These are phyloP conservation scores for Prunus dulcis DNA, from an alignment of 306 rosid species.

Conservation along the genomic window DNA sequence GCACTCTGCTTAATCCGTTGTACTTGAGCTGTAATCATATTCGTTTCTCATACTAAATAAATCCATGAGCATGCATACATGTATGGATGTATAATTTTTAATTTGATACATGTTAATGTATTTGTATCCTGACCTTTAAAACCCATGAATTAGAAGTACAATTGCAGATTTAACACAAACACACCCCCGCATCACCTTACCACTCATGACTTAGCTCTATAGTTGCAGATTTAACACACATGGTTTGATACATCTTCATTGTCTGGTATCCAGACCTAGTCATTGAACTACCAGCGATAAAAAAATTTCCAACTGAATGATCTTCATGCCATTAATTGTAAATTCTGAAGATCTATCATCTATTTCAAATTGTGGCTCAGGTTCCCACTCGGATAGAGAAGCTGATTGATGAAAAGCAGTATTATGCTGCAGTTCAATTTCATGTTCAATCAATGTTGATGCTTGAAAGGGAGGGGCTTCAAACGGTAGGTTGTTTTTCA, in stretches of 20 bases:
- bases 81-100: not conserved
- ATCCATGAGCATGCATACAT: not conserved
- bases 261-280: not conserved
- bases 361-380: conserved; percentile 45
- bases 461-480: conserved; percentile 97
- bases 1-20: not conserved
- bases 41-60: not conserved
- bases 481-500: conserved; percentile 51
- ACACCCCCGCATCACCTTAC: not conserved
- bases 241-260: not conserved
- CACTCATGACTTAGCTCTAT: not conserved
- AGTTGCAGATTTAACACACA: conserved; percentile 4
- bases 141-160: not conserved
- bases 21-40: conserved; percentile 4
- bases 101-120: not conserved
- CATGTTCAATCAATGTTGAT: conserved; percentile 82
- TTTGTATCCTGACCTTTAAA: not conserved
- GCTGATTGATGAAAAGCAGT: conserved; percentile 86
- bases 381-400: conserved; percentile 95
- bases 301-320: not conserved
- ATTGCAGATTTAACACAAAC: not conserved
- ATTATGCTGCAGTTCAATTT: conserved; percentile 93
- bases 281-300: not conserved
- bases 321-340: not conserved
- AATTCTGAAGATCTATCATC: conserved; percentile 18